Evolutionary conservation across 768 basidiomycete genomes (phyloP), one percentile per base, ranked within the genome.

Genomic region (Auricularia heimuer): DNA sequence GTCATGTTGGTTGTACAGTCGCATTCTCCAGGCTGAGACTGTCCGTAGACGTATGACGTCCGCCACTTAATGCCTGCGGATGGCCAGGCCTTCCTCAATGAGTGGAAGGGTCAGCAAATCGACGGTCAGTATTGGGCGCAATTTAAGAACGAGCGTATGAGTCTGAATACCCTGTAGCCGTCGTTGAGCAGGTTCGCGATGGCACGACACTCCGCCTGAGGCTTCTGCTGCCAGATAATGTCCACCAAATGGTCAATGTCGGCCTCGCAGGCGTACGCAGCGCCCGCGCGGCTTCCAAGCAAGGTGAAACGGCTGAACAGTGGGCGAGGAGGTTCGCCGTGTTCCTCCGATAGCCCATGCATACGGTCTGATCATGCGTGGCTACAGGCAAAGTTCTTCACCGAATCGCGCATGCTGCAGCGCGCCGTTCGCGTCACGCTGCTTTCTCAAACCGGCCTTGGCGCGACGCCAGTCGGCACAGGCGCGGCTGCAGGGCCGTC

Each of bases 141-240:
- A 36, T 47, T 54, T 36, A 65, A 70, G 21, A 70, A 54, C 60
- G 21, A 44, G 68, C 12, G 3, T 4, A 42, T 42, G 39, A 8
- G 39, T 42, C 39, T 42, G 39, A 42, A 8, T 42, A 7, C 2
- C 3, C 44, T n/a, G 45, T 44, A 95, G 94, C 90, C 61, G 83
- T 98, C 66, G 92, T 98, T 65, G 96, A 99, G 76, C 88, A 90
- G 72, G 94, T 98, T 63, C 84, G 90, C 62, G 95, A 98, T 72
- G 96, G 94, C 61, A 89, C 91, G 24, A 95, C 92, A 35, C 77
- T 98, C 36, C 89, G 96, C 24, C 85, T 90, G 61, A 87, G 97
- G 62, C 82, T 98, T 60, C 78, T 97, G 64, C 84, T 98, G 79
- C 89, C 94, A 18, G 86, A 91, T 54, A 89, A 87, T 11, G 86